Conservation (phyloP, 495 filamentous ascomycete species). For the Astrocystis sublimbata region DNA sequence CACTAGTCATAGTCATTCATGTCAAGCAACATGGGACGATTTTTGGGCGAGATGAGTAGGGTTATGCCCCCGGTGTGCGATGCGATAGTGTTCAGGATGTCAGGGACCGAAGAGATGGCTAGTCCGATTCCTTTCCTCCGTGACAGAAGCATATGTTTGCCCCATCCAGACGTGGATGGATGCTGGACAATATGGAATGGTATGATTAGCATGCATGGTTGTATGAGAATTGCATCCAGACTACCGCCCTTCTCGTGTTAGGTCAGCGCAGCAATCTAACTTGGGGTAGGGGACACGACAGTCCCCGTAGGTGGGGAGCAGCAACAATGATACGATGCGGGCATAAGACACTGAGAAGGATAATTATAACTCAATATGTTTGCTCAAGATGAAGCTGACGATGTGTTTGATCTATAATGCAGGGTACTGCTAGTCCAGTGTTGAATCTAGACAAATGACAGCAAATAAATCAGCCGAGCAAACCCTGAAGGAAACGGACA, state of each 20-base stretch:
- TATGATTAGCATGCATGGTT: neutral
- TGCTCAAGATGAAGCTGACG: neutral
- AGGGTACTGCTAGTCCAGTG: neutral
- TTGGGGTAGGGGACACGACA: neutral
- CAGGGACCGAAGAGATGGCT: neutral
- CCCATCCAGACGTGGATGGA: neutral
- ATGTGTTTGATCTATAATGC: neutral
- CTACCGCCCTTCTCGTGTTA: neutral
- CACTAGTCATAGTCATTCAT: too few species aligned
- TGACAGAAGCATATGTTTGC: neutral
- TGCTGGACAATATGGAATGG: neutral
- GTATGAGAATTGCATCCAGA: neutral
- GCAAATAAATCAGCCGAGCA: neutral
- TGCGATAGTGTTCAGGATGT: too few species aligned
- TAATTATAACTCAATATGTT: neutral
- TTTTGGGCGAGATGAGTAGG: too few species aligned
- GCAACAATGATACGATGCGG: neutral
- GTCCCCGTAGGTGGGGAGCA: neutral
- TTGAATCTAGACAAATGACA: neutral
- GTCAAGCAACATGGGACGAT: too few species aligned
- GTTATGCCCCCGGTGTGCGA: too few species aligned
- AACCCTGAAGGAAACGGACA: too few species aligned
- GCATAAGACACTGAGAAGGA: neutral
- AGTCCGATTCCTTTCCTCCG: neutral
- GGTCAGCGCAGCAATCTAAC: neutral